phyloP scores from a whole-genome alignment of 345 rosid species.

The Acer campestre region DNA sequence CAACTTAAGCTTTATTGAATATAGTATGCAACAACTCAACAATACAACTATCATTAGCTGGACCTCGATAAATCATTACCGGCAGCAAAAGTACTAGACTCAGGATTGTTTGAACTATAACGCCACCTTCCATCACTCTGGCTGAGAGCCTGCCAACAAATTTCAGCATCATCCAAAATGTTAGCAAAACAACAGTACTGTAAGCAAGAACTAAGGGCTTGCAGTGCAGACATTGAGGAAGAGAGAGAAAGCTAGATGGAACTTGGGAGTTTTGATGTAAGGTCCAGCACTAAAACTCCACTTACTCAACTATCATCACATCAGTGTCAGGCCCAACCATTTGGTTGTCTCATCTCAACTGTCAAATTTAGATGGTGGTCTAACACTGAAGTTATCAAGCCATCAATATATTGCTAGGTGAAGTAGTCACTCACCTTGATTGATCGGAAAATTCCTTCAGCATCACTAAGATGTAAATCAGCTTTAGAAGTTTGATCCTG shows the following conservation, averaged over 20 bases:
- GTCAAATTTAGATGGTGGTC: neutral
- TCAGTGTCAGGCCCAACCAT: constrained; percentile 20
- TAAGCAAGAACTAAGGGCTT: neutral
- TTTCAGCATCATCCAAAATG: constrained; percentile 22
- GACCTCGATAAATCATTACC: constrained; percentile 48
- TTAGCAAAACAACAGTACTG: neutral
- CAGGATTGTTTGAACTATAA: constrained; percentile 72
- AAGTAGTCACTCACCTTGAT: constrained; percentile 66
- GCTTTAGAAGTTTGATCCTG: constrained; percentile 69
- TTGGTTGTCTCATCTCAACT: neutral
- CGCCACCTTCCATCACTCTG: constrained; percentile 98
- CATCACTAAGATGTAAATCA: constrained; percentile 68
- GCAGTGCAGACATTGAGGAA: neutral
- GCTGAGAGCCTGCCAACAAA: constrained; percentile 73
- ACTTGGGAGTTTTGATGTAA: neutral
- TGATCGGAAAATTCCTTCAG: constrained; percentile 73
- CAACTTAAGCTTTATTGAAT: neutral
- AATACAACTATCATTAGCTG: neutral
- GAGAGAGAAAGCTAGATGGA: neutral
- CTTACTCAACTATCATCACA: constrained; percentile 14
- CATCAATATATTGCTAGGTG: constrained; percentile 16
- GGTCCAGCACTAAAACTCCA: neutral
- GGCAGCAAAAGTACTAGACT: constrained; percentile 87
- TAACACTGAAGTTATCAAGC: neutral
- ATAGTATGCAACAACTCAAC: neutral